These are phyloP conservation scores for Colletotrichum limetticola DNA, from an alignment of 2,329 filamentous ascomycete genomes.

Conservation along the genomic window DNA sequence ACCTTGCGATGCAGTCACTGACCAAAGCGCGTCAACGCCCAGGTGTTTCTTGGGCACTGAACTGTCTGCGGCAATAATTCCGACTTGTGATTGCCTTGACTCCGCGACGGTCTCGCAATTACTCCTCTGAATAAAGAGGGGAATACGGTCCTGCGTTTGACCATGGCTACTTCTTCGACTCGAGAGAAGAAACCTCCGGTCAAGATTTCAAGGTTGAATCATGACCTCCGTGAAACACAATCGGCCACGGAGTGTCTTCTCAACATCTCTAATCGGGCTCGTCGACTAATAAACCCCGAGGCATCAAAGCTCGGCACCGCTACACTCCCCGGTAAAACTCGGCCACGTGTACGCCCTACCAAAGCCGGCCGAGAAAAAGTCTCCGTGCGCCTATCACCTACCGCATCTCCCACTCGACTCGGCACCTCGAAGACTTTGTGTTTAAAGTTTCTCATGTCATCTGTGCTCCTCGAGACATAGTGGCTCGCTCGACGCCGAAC, in stretches of 20 bases:
- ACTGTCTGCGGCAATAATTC: too few relatives aligned
- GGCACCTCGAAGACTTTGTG: neutral
- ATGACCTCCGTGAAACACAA: neutral
- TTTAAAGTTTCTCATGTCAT: neutral
- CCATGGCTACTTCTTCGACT: neutral
- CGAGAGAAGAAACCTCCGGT: neutral
- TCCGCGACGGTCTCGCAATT: too few relatives aligned
- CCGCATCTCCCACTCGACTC: neutral
- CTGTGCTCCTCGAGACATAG: neutral
- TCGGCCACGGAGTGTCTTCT: neutral
- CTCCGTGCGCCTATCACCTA: neutral
- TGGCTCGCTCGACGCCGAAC: neutral
- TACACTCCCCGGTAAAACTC: neutral
- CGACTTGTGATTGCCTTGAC: fast-evolving
- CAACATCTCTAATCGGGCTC: neutral
- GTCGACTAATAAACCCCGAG: neutral
- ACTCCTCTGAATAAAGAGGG: too few relatives aligned
- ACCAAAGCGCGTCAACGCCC: too few relatives aligned
- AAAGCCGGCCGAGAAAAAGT: neutral
- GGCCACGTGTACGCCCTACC: neutral
- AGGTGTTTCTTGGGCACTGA: too few relatives aligned
- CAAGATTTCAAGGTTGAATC: neutral
- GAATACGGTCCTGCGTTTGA: too few relatives aligned
- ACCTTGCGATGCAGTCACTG: too few relatives aligned
- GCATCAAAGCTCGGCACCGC: too few relatives aligned